Base-by-base conservation (phyloP, 768 basidiomycete species). In the Daedaleopsis sinensis region DNA sequence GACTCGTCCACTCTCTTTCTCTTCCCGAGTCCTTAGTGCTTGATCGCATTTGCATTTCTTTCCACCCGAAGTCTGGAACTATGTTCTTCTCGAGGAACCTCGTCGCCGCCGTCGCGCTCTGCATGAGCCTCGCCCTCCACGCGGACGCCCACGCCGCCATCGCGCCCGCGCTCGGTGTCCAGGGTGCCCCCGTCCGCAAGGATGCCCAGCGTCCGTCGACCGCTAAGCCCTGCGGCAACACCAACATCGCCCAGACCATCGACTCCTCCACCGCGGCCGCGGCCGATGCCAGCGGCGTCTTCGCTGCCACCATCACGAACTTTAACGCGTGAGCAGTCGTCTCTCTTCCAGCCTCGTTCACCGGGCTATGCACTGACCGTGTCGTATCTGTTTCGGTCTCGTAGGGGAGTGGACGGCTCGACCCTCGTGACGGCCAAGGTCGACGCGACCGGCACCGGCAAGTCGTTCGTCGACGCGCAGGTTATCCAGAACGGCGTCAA, bases 321-420 rank as follows among this genome's bases (percentile, higher is more conserved):
- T 84, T 83, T 68, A 83, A 84, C 61, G 75, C 61, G 84, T 84
- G 66, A 49, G 27, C 27, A 32, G 77, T 60, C 21, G 12, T 18
- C 15, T 21, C 35, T 46, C 21, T 16, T 19, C 35, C 38, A 12
- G 21, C 27, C 35, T 32, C 18, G 21, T 60, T 3, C 47, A 58
- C 15, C 21, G 44, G 44, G n/a, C 5, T 15, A 11, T 16, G 37
- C 16, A 38, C 43, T 47, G 27, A 50, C 24, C 52, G 39, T 18
- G 35, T 19, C 21, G n/a, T 38, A 5, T 42, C 32, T 19, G 27
- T 4, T 27, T 18, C 12, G 32, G 27, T 4, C n/a, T 18, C 12
- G 32, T 27, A 81, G 80, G 52, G 79, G 79, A 12, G 38, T 49
- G 9, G 83, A 84, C 69, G 84, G 84, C 21, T 84, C 83, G 2